Percentiles rank a stretch among this genome's conserved stretches.
Conservation (phyloP, 2,329 filamentous ascomycete genomes). For the Alternaria ethzedia region DNA sequence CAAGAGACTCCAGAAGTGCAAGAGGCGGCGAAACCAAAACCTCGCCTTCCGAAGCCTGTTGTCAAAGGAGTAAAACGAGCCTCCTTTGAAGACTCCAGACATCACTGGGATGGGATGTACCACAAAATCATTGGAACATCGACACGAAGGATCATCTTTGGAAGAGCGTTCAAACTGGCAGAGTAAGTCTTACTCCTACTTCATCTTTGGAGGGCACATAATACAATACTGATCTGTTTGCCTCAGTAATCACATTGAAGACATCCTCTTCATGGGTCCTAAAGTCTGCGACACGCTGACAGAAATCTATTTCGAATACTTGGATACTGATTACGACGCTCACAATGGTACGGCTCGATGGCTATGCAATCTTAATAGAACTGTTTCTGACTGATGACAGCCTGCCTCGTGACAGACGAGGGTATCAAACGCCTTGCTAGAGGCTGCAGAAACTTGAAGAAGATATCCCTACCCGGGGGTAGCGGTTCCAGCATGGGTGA, state of each 20-base stretch:
- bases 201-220: too few species aligned
- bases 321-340: too few species aligned
- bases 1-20: background rate
- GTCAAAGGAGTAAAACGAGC: background rate
- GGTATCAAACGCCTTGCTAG: too few species aligned
- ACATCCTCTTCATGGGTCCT: background rate
- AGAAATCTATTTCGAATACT: background rate
- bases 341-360: too few species aligned
- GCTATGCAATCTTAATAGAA: too few species aligned
- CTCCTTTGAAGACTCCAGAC: background rate
- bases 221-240: background rate
- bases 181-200: background rate
- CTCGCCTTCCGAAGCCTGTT: background rate
- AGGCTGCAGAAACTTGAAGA: too few species aligned
- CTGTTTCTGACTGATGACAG: too few species aligned
- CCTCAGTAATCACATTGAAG: background rate
- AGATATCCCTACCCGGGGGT: too few species aligned
- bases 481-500: too few species aligned
- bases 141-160: background rate
- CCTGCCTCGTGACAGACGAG: too few species aligned
- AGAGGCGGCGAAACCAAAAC: background rate
- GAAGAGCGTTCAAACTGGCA: background rate
- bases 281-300: background rate
- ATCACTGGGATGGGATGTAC: background rate
- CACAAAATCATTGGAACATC: background rate